A percentile compares a stretch with the other conserved stretches of the same genome.
phyloP scores from a whole-genome alignment of 2,329 filamentous ascomycete genomes.

The Plectosphaerella plurivora region DNA sequence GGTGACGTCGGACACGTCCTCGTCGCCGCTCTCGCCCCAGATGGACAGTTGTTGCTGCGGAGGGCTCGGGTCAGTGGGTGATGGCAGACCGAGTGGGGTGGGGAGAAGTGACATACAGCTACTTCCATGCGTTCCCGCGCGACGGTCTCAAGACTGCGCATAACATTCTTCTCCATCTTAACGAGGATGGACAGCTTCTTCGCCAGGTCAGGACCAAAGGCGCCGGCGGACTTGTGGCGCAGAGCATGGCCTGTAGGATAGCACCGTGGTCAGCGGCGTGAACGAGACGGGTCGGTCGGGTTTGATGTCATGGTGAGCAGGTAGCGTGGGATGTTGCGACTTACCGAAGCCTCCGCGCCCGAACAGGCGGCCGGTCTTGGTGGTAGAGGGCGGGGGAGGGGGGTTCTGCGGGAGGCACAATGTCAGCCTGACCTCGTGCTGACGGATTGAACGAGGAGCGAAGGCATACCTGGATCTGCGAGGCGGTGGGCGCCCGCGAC shows the following conservation, averaged over 20 bases:
- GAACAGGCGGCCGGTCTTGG: conserved; percentile 87
- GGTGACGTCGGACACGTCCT: conserved; percentile 97
- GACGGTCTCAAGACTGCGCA: conserved; percentile 95
- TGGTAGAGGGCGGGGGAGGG: conserved; percentile 84
- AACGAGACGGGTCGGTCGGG: background rate
- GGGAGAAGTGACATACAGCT: conserved; percentile 60
- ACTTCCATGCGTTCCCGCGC: conserved; percentile 97
- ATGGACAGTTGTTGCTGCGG: conserved; percentile 92
- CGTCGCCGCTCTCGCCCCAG: conserved; percentile 93
- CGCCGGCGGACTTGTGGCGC: conserved; percentile 69
- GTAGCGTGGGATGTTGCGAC: conserved; percentile 25
- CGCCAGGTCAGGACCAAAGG: conserved; percentile 80
- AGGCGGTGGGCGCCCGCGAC: conserved; percentile 91
- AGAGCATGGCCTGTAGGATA: conserved; percentile 56
- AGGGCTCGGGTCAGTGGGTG: conserved; percentile 8
- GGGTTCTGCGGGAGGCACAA: conserved; percentile 62
- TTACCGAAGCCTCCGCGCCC: conserved; percentile 80
- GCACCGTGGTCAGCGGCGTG: background rate
- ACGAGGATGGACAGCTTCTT: conserved; percentile 98
- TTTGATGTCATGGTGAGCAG: background rate
- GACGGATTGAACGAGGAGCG: background rate
- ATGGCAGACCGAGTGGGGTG: background rate
- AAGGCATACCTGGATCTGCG: conserved; percentile 55
- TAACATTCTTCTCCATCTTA: conserved; percentile 99
- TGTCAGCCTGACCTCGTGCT: background rate